Percentiles rank a stretch among this genome's conserved stretches.
Evolutionary conservation across 164 flowering plant species (phyloP).

Genomic region (Berberis vulgaris): DNA sequence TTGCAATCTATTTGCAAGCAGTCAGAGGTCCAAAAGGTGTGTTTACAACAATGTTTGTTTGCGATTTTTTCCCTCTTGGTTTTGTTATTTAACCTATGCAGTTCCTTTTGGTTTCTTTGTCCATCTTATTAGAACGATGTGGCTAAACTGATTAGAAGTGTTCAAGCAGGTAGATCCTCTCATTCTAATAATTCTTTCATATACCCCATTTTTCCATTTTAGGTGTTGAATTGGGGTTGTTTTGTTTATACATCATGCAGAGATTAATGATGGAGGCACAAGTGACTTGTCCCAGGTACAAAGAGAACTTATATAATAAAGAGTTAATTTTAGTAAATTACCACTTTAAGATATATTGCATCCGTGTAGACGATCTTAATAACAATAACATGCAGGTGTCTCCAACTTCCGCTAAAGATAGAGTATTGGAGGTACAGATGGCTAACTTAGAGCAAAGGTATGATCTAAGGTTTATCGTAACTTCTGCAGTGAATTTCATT

Average conservation of each 20-base stretch:
- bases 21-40: too few species aligned
- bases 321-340: neutral
- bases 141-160: conserved; percentile 33
- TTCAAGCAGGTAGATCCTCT: conserved; percentile 38
- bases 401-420: neutral
- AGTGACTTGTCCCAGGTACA: conserved; percentile 30
- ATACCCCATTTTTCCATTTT: too few species aligned
- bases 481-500: too few species aligned
- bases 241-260: conserved; percentile 20
- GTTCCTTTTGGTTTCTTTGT: neutral
- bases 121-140: conserved; percentile 41
- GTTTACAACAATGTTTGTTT: too few species aligned
- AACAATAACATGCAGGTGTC: conserved; percentile 23
- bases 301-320: too few species aligned
- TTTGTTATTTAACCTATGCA: neutral
- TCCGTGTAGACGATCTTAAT: neutral
- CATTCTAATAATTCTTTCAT: too few species aligned
- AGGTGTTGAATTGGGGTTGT: neutral
- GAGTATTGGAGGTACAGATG: too few species aligned
- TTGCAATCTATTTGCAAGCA: conserved; percentile 52
- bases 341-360: too few species aligned
- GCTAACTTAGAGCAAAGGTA: too few species aligned
- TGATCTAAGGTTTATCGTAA: too few species aligned
- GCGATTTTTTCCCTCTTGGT: neutral
- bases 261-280: conserved; percentile 16